These are phyloP conservation scores for Pestalotiopsis sp. DNA, from an alignment of 2,329 filamentous ascomycete genomes.

Conservation along the genomic window DNA sequence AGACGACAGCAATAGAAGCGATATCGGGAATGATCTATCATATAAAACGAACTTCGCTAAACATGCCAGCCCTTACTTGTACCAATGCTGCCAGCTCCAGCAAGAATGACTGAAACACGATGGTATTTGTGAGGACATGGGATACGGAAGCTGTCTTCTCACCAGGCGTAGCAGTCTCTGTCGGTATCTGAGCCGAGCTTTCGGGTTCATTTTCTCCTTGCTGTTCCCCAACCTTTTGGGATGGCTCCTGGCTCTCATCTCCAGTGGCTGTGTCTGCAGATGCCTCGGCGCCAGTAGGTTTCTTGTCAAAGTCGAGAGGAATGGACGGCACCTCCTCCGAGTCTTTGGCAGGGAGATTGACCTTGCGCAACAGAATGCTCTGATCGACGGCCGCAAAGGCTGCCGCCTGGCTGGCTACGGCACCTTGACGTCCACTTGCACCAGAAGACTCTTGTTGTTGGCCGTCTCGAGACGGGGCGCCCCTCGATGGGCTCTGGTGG, in stretches of 20 bases:
- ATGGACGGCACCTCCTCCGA: conserved; percentile 43
- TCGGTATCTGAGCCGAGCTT: conserved; percentile 20
- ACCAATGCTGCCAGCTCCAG: conserved; percentile 76
- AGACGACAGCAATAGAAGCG: neutral
- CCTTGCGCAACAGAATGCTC: conserved; percentile 57
- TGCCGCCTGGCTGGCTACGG: conserved; percentile 54
- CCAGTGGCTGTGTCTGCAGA: conserved; percentile 22
- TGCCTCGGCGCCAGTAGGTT: conserved; percentile 23
- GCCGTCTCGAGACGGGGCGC: conserved; percentile 34
- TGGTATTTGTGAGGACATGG: conserved; percentile 78
- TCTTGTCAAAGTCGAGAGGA: conserved; percentile 47
- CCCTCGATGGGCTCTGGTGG: conserved; percentile 37
- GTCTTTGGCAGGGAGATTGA: conserved; percentile 48
- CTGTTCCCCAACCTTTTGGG: conserved; percentile 22
- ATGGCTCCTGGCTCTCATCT: conserved; percentile 12
- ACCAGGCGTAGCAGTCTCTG: conserved; percentile 23
- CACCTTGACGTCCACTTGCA: conserved; percentile 30
- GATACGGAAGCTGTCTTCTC: conserved; percentile 66
- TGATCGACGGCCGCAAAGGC: conserved; percentile 68
- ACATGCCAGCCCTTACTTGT: conserved; percentile 74
- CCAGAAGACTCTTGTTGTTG: conserved; percentile 26
- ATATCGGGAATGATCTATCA: conserved; percentile 23
- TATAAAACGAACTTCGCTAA: conserved; percentile 73
- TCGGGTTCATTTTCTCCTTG: conserved; percentile 21
- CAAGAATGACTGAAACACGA: conserved; percentile 79